Base-by-base conservation (phyloP, 352 stramenopile species). In the Phytophthora quininea region DNA sequence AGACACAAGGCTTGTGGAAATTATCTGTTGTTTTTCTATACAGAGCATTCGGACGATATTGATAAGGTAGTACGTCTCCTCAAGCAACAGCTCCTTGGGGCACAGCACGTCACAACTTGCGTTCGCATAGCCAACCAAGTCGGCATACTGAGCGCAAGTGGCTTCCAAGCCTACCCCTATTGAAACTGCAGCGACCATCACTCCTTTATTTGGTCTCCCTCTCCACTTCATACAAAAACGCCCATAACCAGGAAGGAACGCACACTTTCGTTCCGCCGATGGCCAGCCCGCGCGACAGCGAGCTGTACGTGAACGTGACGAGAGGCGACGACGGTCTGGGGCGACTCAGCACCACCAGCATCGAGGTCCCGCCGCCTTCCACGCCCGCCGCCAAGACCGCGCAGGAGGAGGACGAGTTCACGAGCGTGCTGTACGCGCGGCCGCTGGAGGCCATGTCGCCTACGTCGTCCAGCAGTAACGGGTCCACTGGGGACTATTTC, bases 401-500 rank as follows among this genome's bases (percentile, higher is more conserved):
- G 27, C 61, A 73, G 31, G 64, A 73, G 40, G 74, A 69, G 40
- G 33, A 42, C 4, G 74, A 76, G 48, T 82, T 68, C 53, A 70
- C 64, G 15, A 77, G 37, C 37, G 69, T 76, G 3, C 46, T 78
- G 45, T 79, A 69, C 43, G 40, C 70, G 29, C 68, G 57, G 49
- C 58, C 54, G 6, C 12, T 71, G 64, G 73, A 84, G 31, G 53
- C 71, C 45, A 74, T 76, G 49, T 89, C 80, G 47, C 77, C 80
- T 14, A 86, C 80, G 10, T 89, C 80, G 0, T 88, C 80, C 19
- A 88, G 80, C 38, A 89, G 79, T 62, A 85, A 88, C 45, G 79
- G 67, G 10, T 89, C 80, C 12, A 69, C 40, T 8, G 30, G 55
- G 4, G 80, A 85, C 35, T 58, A 69, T 35, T 74, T 65, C 49